A percentile compares a stretch with the other conserved stretches of the same genome.
Conservation (phyloP, 1,139 yeast species). For the Nematodospora anomalae region DNA sequence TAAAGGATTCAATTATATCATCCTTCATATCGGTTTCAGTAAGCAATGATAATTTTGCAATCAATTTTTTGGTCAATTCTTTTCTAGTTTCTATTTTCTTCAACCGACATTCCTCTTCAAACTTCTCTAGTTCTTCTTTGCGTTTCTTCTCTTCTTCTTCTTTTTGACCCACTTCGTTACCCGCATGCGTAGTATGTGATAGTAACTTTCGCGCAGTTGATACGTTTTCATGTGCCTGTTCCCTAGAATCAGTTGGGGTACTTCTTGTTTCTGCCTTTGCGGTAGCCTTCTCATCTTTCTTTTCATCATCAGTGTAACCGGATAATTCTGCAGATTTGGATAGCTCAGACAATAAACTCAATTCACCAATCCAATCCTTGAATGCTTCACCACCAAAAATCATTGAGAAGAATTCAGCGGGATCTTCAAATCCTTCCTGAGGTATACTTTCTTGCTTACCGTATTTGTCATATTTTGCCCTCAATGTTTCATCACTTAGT, state of each 20-base stretch:
- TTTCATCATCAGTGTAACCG: constrained; percentile 40
- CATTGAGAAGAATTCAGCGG: constrained; percentile 71
- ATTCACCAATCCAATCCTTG: constrained; percentile 76
- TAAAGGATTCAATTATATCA: constrained; percentile 68
- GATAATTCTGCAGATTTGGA: constrained; percentile 56
- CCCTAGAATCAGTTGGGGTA: neutral
- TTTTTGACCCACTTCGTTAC: constrained; percentile 21
- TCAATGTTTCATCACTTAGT: constrained; percentile 67
- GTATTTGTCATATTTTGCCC: constrained; percentile 76
- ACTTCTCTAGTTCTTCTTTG: constrained; percentile 67
- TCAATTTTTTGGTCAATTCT: constrained; percentile 61
- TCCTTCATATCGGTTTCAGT: constrained; percentile 80
- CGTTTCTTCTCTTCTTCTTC: constrained; percentile 50
- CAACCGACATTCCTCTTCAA: constrained; percentile 73
- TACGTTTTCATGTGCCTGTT: neutral
- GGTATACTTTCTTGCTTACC: constrained; percentile 88
- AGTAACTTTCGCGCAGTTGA: constrained; percentile 7
- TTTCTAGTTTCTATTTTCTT: constrained; percentile 74
- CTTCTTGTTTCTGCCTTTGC: neutral
- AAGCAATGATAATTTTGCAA: constrained; percentile 67
- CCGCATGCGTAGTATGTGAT: constrained; percentile 14
- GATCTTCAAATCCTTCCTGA: constrained; percentile 83
- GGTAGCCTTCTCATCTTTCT: constrained; percentile 15
- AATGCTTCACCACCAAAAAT: constrained; percentile 89
- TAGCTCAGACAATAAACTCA: constrained; percentile 60